phyloP scores from a whole-genome alignment of 2,329 filamentous ascomycete species.

The Geosmithia morbida region DNA sequence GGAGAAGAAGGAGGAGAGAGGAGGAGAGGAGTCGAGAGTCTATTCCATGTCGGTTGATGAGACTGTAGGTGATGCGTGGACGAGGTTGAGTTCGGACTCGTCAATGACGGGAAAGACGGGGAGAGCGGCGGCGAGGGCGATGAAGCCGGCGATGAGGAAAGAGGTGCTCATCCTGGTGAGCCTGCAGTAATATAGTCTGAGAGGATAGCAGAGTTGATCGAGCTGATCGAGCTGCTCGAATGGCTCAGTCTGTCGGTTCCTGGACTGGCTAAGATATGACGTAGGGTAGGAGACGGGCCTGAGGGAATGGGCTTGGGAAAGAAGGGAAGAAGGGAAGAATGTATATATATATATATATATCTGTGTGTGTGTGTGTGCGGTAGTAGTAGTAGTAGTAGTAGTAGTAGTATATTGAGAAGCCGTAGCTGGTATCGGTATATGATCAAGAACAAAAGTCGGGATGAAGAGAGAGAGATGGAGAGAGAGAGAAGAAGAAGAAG shows the following conservation, averaged over 20 bases:
- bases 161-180: conserved; percentile 2
- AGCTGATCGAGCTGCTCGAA: not conserved
- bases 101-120: conserved; percentile 1
- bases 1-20: too few relatives aligned
- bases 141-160: conserved; percentile 2
- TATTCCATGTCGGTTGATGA: conserved; percentile 6
- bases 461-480: too few relatives aligned
- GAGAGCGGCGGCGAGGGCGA: not conserved
- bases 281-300: not conserved
- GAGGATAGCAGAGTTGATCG: not conserved
- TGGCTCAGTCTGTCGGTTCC: not conserved
- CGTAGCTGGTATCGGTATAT: too few relatives aligned
- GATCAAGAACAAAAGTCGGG: too few relatives aligned
- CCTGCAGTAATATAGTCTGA: too few relatives aligned
- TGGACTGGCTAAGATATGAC: too few relatives aligned
- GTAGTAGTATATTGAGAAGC: too few relatives aligned
- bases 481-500: too few relatives aligned
- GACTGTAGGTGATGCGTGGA: conserved; percentile 1
- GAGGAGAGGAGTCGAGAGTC: not conserved
- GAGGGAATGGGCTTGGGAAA: too few relatives aligned
- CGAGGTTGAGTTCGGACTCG: not conserved
- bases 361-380: too few relatives aligned
- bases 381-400: too few relatives aligned
- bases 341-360: too few relatives aligned
- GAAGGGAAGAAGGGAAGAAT: not conserved